phyloP scores from a whole-genome alignment of 345 rosid species.

The Viola odorata region DNA sequence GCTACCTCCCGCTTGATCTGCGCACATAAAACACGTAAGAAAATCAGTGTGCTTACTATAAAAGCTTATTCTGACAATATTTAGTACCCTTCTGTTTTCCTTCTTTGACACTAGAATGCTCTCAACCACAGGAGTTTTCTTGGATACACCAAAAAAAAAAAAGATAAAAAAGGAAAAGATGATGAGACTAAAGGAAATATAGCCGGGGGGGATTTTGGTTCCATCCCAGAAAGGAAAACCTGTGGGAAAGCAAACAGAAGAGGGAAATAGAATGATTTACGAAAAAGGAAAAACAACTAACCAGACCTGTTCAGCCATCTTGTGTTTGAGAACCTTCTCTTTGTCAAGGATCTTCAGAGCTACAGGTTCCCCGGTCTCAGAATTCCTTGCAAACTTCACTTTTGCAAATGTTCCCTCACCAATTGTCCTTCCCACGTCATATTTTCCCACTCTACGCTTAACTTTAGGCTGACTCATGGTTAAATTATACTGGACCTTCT shows the following conservation, averaged over 20 bases:
- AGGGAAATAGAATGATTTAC: background rate
- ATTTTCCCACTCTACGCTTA: conserved; percentile 81
- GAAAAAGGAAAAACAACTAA: background rate
- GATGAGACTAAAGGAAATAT: background rate
- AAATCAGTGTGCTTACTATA: background rate
- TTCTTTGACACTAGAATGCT: too few relatives aligned
- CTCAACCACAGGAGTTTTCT: too few relatives aligned
- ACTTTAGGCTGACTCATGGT: conserved; percentile 62
- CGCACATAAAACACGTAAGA: conserved; percentile 14
- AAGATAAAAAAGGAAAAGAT: background rate
- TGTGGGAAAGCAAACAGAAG: background rate
- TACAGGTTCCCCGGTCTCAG: conserved; percentile 74
- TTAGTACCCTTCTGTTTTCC: background rate
- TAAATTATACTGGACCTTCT: conserved; percentile 11
- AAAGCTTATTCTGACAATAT: background rate
- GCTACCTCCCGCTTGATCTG: conserved; percentile 90
- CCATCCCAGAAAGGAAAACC: background rate
- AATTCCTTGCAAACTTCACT: conserved; percentile 90
- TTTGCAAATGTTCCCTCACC: conserved; percentile 98
- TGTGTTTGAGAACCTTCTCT: conserved; percentile 92
- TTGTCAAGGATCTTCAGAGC: conserved; percentile 95
- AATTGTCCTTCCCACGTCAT: conserved; percentile 92
- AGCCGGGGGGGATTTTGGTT: background rate
- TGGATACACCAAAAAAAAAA: too few relatives aligned
- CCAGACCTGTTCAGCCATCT: conserved; percentile 93